These are phyloP conservation scores for Mollisia scopiformis DNA, from an alignment of 2,329 filamentous ascomycete species.

Conservation along the genomic window DNA sequence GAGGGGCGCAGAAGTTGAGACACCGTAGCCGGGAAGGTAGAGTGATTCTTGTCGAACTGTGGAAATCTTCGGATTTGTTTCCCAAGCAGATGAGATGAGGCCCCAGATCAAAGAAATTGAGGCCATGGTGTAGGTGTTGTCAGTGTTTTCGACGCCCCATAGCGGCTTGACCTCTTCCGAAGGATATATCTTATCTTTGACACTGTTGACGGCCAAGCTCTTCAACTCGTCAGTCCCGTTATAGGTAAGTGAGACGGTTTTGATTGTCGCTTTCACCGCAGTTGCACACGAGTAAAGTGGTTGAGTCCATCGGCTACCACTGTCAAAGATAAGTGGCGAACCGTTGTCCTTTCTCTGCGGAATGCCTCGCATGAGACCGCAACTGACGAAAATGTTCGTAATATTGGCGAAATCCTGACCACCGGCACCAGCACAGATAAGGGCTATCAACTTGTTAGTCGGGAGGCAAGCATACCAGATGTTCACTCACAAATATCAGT, in stretches of 20 bases:
- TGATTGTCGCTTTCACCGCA: conserved; percentile 46
- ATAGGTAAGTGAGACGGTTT: conserved; percentile 46
- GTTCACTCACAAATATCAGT: conserved; percentile 24
- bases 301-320: conserved; percentile 44
- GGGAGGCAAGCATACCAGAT: background rate
- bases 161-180: conserved; percentile 31
- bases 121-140: conserved; percentile 21
- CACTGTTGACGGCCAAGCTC: conserved; percentile 38
- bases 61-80: conserved; percentile 37
- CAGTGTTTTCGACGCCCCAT: conserved; percentile 43
- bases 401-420: conserved; percentile 42
- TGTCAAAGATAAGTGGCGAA: conserved; percentile 41
- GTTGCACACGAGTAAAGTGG: conserved; percentile 49
- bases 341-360: conserved; percentile 41
- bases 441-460: conserved; percentile 10
- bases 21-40: conserved; percentile 22
- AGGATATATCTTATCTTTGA: conserved; percentile 39
- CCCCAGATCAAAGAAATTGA: conserved; percentile 44
- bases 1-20: background rate
- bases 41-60: conserved; percentile 30
- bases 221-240: conserved; percentile 45
- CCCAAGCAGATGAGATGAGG: conserved; percentile 38
- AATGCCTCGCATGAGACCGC: conserved; percentile 45
- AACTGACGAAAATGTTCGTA: conserved; percentile 44
- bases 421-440: conserved; percentile 38